phyloP scores from a whole-genome alignment of 2,329 filamentous ascomycete species.

The Aspergillus pseudoviridinutans region DNA sequence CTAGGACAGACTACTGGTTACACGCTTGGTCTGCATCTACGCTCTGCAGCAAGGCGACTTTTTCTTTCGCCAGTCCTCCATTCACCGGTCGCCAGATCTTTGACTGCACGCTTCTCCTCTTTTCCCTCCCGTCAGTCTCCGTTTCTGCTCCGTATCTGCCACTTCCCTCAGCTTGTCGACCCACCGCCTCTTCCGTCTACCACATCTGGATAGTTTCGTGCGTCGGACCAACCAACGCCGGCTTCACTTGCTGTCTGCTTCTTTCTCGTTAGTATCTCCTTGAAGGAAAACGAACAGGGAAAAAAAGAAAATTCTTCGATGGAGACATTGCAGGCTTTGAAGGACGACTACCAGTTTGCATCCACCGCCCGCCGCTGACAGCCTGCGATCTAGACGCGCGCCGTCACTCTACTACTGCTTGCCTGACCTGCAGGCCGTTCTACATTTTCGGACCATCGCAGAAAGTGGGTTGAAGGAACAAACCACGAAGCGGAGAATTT shows the following conservation, averaged over 20 bases:
- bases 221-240: neutral
- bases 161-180: neutral
- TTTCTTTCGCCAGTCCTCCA: conserved; percentile 15
- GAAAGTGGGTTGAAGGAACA: conserved; percentile 16
- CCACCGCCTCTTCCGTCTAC: neutral
- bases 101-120: conserved; percentile 9
- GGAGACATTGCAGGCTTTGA: conserved; percentile 31
- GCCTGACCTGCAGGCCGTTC: conserved; percentile 27
- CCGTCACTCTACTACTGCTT: conserved; percentile 25
- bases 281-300: neutral
- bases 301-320: conserved; percentile 22
- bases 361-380: conserved; percentile 29
- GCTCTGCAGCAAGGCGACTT: conserved; percentile 14
- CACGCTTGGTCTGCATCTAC: conserved; percentile 10
- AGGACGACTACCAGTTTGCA: conserved; percentile 19
- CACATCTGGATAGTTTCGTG: neutral
- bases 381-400: conserved; percentile 22
- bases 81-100: conserved; percentile 17
- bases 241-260: conserved; percentile 5
- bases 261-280: neutral
- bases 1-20: conserved; percentile 8
- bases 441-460: conserved; percentile 9
- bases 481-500: conserved; percentile 3
- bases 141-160: neutral
- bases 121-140: neutral